These are phyloP conservation scores for Mycena sp. DNA, from an alignment of 1,284 basidiomycete genomes.

Conservation along the genomic window DNA sequence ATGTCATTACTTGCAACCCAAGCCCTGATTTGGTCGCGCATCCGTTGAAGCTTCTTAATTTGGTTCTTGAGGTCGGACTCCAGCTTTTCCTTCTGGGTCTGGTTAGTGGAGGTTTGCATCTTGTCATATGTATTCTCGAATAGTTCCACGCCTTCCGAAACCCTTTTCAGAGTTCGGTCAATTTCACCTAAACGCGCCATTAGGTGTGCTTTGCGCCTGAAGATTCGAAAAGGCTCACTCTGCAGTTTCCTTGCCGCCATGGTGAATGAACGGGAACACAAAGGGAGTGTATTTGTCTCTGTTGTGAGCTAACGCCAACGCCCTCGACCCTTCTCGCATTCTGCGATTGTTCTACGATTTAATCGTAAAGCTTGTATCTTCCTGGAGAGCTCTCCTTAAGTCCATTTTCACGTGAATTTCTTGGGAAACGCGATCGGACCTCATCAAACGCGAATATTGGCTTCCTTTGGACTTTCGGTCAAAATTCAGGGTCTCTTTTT, in stretches of 20 bases:
- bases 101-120: slow-evolving; percentile 93
- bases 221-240: slow-evolving; percentile 53
- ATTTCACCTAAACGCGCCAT: slow-evolving; percentile 70
- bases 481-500: too few species aligned
- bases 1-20: slow-evolving; percentile 99
- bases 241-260: slow-evolving; percentile 88
- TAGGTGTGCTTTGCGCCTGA: neutral
- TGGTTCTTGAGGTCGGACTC: slow-evolving; percentile 96
- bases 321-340: too few species aligned
- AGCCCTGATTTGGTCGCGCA: slow-evolving; percentile 99
- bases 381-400: too few species aligned
- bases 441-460: too few species aligned
- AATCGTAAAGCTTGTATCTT: too few species aligned
- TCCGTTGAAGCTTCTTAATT: slow-evolving; percentile 98
- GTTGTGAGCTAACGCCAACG: neutral
- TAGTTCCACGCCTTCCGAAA: slow-evolving; percentile 91
- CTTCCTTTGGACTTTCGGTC: too few species aligned
- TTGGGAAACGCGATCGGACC: too few species aligned
- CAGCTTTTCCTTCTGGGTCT: slow-evolving; percentile 54
- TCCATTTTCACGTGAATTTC: too few species aligned
- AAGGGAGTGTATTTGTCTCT: neutral
- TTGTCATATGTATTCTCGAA: slow-evolving; percentile 97
- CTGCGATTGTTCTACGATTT: too few species aligned
- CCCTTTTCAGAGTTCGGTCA: slow-evolving; percentile 95
- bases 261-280: neutral